Base-by-base conservation (phyloP, 768 basidiomycete genomes). In the Tylopilus cervinicoccineus region DNA sequence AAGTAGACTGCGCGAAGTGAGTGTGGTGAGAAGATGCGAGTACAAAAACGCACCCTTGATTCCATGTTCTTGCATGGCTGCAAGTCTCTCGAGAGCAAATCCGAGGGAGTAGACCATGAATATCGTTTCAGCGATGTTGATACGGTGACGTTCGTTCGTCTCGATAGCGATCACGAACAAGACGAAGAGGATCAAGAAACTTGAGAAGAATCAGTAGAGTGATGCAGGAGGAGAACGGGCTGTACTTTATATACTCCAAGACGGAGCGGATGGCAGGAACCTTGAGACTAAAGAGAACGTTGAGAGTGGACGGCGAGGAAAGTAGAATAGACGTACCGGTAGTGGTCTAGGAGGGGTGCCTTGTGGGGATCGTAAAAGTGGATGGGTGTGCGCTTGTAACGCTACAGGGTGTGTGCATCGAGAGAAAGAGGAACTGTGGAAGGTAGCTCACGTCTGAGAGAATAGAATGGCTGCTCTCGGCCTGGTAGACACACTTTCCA, bases 41-140 rank as follows among this genome's bases (percentile, higher is more conserved):
- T 3, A 12, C 16, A 20, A 41, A 39, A 20, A 34, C 63, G 33
- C 37, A 88, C 93, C 90, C 79, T 78, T 83, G 40, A 97, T 83
- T 5, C 93, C 94, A 62, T 93, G 93, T 64, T 97, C 93, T 63
- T 96, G 90, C 84, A 95, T 92, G 4, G 92, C 86, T 19, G 94
- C 94, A 9, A 94, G 71, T 64, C 93, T 95, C 63, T 97, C 94
- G 17, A 97, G 74, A 1, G 89, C 80, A 65, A 96, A 97, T 0
- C 93, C 93, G 56, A 84, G 69, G 2, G 79, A 75, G 60, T 85
- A 88, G 4, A 80, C 55, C 81, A 96, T 92, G 65, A 97, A 97
- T 1, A 78, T 39, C 1, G 76, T 57, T 63, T 97, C 94, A 4
- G 80, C 64, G 1, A 58, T 48, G 61, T 92, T 93, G 54, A 97